Percentiles rank a stretch among this genome's conserved stretches.
Evolutionary conservation across 106 monocot species (phyloP).

Genomic region (Dioscorea zingiberensis): DNA sequence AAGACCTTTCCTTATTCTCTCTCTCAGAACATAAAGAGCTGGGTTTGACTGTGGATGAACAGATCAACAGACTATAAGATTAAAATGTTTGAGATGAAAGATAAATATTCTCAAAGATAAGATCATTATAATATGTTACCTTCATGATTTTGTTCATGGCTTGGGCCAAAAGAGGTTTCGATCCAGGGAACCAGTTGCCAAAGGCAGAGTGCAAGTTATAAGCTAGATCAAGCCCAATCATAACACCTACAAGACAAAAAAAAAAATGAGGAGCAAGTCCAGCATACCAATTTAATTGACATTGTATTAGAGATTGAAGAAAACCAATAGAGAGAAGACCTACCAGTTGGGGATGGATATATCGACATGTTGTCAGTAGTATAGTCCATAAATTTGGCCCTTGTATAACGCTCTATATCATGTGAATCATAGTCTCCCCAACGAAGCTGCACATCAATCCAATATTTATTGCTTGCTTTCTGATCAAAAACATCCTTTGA

Average conservation of each 20-base stretch:
- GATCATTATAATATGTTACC: slow-evolving; percentile 27
- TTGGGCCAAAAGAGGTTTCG: slow-evolving; percentile 92
- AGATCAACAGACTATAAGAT: too few relatives aligned
- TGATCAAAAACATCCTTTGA: slow-evolving; percentile 99
- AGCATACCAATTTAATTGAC: too few relatives aligned
- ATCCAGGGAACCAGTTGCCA: slow-evolving; percentile 99
- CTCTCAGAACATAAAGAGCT: slow-evolving; percentile 93
- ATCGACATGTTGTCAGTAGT: slow-evolving; percentile 99
- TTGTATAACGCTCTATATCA: slow-evolving; percentile 98
- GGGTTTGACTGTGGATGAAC: slow-evolving; percentile 84
- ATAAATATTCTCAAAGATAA: not conserved
- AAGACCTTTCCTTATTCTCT: slow-evolving; percentile 95
- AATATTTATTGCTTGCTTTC: slow-evolving; percentile 98
- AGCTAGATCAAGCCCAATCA: slow-evolving; percentile 97
- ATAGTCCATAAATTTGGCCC: slow-evolving; percentile 99
- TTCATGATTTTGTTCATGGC: slow-evolving; percentile 99
- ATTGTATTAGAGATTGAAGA: too few relatives aligned
- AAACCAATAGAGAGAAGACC: not conserved
- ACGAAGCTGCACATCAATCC: slow-evolving; percentile 97
- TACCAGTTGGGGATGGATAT: slow-evolving; percentile 98
- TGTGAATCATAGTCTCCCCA: slow-evolving; percentile 99
- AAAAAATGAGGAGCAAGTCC: not conserved
- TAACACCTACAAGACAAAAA: slow-evolving; percentile 57
- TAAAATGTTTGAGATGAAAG: not conserved
- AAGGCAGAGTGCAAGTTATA: slow-evolving; percentile 99